Percentiles rank a stretch among this genome's conserved stretches.
These are phyloP conservation scores for Corynascus novoguineensis DNA, from an alignment of 495 filamentous ascomycete genomes.

Conservation along the genomic window DNA sequence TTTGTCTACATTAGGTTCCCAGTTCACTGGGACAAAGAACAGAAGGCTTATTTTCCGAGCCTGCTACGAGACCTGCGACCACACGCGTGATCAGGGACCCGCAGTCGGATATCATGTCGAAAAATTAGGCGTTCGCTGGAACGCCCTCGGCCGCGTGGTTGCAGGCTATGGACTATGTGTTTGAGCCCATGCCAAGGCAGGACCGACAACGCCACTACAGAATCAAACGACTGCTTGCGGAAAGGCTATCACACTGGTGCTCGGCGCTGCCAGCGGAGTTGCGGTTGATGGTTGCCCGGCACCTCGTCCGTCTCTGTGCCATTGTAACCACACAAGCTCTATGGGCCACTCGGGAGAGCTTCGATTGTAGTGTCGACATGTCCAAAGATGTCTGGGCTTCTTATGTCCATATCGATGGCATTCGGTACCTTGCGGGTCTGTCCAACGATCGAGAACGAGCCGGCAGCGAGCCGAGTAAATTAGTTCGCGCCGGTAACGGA, in stretches of 20 bases:
- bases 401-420: background rate
- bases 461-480: background rate
- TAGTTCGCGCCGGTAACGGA: too few species aligned
- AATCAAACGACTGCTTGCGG: background rate
- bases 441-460: background rate
- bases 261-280: background rate
- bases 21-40: too few species aligned
- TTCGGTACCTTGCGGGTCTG: background rate
- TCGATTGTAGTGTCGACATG: background rate
- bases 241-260: background rate
- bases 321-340: too few species aligned
- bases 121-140: background rate
- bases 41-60: too few species aligned
- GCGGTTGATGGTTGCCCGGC: background rate
- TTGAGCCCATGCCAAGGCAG: background rate
- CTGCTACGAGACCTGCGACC: background rate
- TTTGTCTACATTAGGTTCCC: too few species aligned
- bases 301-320: background rate
- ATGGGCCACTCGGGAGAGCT: background rate
- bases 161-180: background rate
- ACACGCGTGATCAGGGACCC: background rate
- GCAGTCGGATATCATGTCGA: background rate
- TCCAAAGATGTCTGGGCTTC: background rate
- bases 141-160: background rate
- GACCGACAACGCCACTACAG: background rate